Evolutionary conservation across 208 protist genomes (phyloP).

Genomic region (Trypanosoma mega): DNA sequence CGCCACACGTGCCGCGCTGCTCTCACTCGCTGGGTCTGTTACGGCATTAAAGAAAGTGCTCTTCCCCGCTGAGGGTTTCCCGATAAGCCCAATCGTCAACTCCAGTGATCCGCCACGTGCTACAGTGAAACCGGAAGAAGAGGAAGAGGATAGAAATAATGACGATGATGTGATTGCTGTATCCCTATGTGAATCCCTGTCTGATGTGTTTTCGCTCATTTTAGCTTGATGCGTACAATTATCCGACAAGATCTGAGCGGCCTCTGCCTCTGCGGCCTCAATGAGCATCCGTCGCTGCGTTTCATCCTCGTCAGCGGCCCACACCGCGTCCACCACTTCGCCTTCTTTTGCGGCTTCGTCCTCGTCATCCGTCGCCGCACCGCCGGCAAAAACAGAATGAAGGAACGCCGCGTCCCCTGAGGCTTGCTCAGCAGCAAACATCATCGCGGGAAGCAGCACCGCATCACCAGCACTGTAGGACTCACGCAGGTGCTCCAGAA

Average conservation of each 20-base stretch:
- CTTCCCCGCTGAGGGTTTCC: conserved; percentile 92
- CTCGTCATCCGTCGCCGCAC: conserved; percentile 2
- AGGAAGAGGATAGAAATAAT: no score
- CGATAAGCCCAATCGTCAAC: conserved; percentile 92
- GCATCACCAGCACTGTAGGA: conserved; percentile 41
- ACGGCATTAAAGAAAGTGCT: conserved; percentile 95
- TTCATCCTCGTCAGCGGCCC: conserved; percentile 45
- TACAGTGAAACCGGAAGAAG: neutral
- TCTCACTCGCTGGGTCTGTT: conserved; percentile 75
- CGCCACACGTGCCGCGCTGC: conserved; percentile 81
- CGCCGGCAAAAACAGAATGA: conserved; percentile 28
- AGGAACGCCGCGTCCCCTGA: conserved; percentile 33
- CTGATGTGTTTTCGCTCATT: neutral
- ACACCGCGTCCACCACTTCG: conserved; percentile 1
- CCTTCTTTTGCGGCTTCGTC: conserved; percentile 4
- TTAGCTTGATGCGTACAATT: neutral
- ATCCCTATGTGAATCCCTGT: neutral
- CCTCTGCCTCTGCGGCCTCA: conserved; percentile 33
- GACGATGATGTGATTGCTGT: no score
- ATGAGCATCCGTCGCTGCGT: conserved; percentile 31
- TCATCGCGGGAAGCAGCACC: conserved; percentile 66
- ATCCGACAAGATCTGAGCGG: conserved; percentile 23
- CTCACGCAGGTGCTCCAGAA: conserved; percentile 44
- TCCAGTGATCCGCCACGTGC: conserved; percentile 54
- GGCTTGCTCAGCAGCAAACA: conserved; percentile 48